These are phyloP conservation scores for Prunus fruticosa DNA, from an alignment of 306 rosid species.

Conservation along the genomic window DNA sequence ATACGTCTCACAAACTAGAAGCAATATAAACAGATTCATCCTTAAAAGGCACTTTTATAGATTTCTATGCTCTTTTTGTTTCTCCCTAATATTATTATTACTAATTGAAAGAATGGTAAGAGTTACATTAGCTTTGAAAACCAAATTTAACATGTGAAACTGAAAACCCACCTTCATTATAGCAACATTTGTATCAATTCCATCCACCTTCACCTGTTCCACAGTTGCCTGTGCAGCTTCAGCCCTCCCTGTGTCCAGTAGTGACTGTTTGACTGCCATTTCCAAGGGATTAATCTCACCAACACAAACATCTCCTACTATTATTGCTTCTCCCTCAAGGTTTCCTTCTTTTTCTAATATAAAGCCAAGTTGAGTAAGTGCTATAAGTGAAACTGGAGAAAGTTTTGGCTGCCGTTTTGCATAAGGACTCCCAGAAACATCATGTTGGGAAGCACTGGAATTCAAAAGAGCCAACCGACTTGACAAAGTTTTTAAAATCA, in stretches of 20 bases:
- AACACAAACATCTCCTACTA: slow-evolving; percentile 59
- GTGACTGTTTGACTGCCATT: slow-evolving; percentile 63
- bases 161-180: slow-evolving; percentile 77
- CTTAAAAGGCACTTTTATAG: not conserved
- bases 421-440: slow-evolving; percentile 44
- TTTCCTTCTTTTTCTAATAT: slow-evolving; percentile 37
- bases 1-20: not conserved
- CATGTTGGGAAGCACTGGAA: slow-evolving; percentile 36
- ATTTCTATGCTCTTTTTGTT: not conserved
- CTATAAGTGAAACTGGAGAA: slow-evolving; percentile 54
- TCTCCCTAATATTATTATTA: not conserved
- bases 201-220: slow-evolving; percentile 91
- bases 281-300: slow-evolving; percentile 81
- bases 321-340: slow-evolving; percentile 36
- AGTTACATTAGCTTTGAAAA: slow-evolving; percentile 14
- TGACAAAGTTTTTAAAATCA: slow-evolving; percentile 69
- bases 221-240: slow-evolving; percentile 93
- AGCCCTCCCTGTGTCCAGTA: slow-evolving; percentile 67
- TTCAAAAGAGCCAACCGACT: slow-evolving; percentile 48
- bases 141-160: slow-evolving; percentile 12
- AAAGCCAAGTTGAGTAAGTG: slow-evolving; percentile 66
- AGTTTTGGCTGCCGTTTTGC: slow-evolving; percentile 43
- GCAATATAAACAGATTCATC: not conserved
- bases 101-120: slow-evolving; percentile 7
- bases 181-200: slow-evolving; percentile 91